Conservation (phyloP, 2,329 filamentous ascomycete species). For the Sporothrix humicola region DNA sequence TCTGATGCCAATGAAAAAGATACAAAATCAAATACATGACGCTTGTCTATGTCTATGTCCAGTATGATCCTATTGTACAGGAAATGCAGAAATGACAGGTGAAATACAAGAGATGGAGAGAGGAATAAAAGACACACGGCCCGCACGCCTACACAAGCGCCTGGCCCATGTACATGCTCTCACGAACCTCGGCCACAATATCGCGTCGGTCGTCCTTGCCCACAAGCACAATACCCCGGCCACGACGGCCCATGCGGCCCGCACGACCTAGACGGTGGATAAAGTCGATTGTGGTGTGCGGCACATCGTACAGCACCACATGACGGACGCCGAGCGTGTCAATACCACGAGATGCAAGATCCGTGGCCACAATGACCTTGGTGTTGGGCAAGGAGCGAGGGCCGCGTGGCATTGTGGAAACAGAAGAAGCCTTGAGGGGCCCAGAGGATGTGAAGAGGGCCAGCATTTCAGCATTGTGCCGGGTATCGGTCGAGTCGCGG, state of each 20-base stretch:
- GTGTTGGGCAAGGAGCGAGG: slow-evolving; percentile 70
- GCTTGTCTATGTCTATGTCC: neutral
- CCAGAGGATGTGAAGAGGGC: slow-evolving; percentile 69
- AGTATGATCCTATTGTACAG: neutral
- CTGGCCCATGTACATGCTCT: slow-evolving; percentile 84
- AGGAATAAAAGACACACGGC: neutral
- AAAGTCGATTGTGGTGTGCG: slow-evolving; percentile 96
- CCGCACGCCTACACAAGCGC: slow-evolving; percentile 66
- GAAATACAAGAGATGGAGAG: neutral
- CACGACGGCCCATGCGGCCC: slow-evolving; percentile 89
- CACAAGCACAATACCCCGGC: slow-evolving; percentile 86
- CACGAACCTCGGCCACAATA: slow-evolving; percentile 87
- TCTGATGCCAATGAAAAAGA: neutral
- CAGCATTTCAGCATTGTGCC: slow-evolving; percentile 74
- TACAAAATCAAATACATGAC: neutral
- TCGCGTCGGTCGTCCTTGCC: slow-evolving; percentile 89
- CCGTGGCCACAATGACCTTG: slow-evolving; percentile 92
- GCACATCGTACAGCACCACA: slow-evolving; percentile 96
- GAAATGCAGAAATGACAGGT: neutral
- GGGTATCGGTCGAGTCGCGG: slow-evolving; percentile 78
- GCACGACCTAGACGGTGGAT: slow-evolving; percentile 93
- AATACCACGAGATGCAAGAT: slow-evolving; percentile 89
- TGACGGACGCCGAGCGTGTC: slow-evolving; percentile 90
- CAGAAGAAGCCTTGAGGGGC: slow-evolving; percentile 44
- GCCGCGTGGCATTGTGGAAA: neutral